Conservation (phyloP, 1,284 basidiomycete species). For the Ustanciosporium gigantosporum region DNA sequence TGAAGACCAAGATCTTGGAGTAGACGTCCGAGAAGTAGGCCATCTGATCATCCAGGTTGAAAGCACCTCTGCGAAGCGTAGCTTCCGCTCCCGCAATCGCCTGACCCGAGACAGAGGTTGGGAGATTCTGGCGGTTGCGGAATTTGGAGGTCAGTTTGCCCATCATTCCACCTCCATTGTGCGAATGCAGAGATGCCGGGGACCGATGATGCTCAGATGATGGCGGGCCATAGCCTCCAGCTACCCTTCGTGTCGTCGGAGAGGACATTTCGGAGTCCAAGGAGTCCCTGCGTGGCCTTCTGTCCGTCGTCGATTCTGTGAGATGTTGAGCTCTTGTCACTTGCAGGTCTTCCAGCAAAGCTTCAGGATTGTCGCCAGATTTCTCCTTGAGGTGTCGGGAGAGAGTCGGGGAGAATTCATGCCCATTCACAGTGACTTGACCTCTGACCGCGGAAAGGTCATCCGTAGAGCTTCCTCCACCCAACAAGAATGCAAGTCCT, state of each 20-base stretch:
- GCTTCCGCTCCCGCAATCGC: constrained; percentile 1
- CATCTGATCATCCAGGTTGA: constrained; percentile 19
- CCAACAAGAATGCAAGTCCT: constrained; percentile 17
- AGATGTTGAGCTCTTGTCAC: no score
- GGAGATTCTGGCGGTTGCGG: neutral
- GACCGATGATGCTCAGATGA: no score
- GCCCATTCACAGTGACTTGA: neutral
- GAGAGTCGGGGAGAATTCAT: neutral
- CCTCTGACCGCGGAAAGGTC: neutral
- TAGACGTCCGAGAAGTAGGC: constrained; percentile 16
- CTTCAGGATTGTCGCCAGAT: neutral
- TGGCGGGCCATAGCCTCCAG: neutral
- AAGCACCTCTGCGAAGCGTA: neutral
- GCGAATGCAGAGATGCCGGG: neutral
- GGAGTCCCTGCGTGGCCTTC: neutral
- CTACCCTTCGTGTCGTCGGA: neutral
- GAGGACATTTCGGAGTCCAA: neutral
- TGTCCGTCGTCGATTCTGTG: no score
- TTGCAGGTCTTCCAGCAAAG: neutral
- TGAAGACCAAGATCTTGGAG: constrained; percentile 16
- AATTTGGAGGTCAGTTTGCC: neutral
- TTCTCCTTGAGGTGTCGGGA: neutral
- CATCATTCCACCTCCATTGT: constrained; percentile 1
- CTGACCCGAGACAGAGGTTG: neutral
- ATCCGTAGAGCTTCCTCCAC: neutral